These are phyloP conservation scores for Ophiostoma pallidulum DNA, from an alignment of 2,329 filamentous ascomycete species.

Conservation along the genomic window DNA sequence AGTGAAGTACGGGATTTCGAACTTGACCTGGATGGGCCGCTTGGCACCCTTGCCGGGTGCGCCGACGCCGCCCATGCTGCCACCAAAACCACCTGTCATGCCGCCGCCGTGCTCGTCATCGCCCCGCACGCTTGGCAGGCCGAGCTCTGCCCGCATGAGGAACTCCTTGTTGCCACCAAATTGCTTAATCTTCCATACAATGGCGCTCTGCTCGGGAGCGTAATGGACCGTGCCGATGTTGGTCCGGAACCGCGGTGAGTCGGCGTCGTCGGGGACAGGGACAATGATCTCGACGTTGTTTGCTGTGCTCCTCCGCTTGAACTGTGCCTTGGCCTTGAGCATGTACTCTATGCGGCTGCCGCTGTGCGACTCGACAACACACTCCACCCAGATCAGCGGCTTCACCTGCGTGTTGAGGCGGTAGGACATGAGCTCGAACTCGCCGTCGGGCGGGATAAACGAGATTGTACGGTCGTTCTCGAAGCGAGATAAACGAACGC, in stretches of 20 bases:
- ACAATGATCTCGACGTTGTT: slow-evolving; percentile 99
- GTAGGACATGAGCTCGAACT: slow-evolving; percentile 99
- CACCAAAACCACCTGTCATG: slow-evolving; percentile 95
- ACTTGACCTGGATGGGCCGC: slow-evolving; percentile 96
- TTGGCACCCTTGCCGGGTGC: slow-evolving; percentile 72
- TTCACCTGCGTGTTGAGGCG: slow-evolving; percentile 98
- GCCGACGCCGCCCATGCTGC: slow-evolving; percentile 89
- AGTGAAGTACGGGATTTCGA: slow-evolving; percentile 99
- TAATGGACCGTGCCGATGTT: slow-evolving; percentile 98
- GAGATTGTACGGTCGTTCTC: slow-evolving; percentile 98
- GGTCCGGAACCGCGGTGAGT: slow-evolving; percentile 90
- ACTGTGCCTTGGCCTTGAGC: slow-evolving; percentile 95
- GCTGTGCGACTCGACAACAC: slow-evolving; percentile 90
- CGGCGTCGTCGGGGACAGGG: slow-evolving; percentile 92
- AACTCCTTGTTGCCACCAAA: slow-evolving; percentile 99
- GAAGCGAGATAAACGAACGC: slow-evolving; percentile 87
- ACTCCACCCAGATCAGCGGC: slow-evolving; percentile 97
- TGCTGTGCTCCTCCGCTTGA: slow-evolving; percentile 93
- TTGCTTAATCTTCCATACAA: slow-evolving; percentile 99
- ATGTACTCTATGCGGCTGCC: slow-evolving; percentile 97
- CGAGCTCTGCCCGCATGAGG: slow-evolving; percentile 93
- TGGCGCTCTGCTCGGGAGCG: slow-evolving; percentile 91
- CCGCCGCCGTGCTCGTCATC: slow-evolving; percentile 93
- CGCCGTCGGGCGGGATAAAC: slow-evolving; percentile 95
- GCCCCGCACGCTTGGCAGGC: slow-evolving; percentile 84